A percentile compares a stretch with the other conserved stretches of the same genome.
Conservation (phyloP, 2,329 filamentous ascomycete genomes). For the Paecilomyces sp. region DNA sequence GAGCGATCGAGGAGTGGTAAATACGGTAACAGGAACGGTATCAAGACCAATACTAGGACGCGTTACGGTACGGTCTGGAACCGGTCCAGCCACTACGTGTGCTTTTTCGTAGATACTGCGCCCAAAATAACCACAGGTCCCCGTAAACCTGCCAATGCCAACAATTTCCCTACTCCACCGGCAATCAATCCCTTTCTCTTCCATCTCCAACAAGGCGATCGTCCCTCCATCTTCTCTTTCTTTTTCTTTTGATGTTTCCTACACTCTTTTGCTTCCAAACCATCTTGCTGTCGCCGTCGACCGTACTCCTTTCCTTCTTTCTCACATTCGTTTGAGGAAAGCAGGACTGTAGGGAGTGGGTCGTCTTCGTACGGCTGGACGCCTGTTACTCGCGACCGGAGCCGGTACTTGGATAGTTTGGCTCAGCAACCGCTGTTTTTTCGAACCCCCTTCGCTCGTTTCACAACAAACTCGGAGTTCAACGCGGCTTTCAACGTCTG, state of each 20-base stretch:
- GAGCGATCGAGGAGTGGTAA: not conserved
- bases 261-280: slow-evolving; percentile 13
- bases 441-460: slow-evolving; percentile 19
- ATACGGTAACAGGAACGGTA: not conserved
- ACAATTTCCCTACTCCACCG: slow-evolving; percentile 17
- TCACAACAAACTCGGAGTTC: slow-evolving; percentile 16
- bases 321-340: slow-evolving; percentile 20
- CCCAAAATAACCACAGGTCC: slow-evolving; percentile 23
- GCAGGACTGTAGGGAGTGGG: slow-evolving; percentile 1
- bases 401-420: slow-evolving; percentile 14
- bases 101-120: slow-evolving; percentile 4
- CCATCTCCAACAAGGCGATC: slow-evolving; percentile 11
- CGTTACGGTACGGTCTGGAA: not conserved
- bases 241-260: slow-evolving; percentile 13
- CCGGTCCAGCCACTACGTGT: not conserved
- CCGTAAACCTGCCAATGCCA: slow-evolving; percentile 13
- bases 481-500: not conserved
- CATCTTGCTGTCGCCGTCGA: slow-evolving; percentile 5
- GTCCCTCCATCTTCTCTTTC: slow-evolving; percentile 16
- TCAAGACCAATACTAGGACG: not conserved
- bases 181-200: slow-evolving; percentile 20
- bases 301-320: slow-evolving; percentile 17
- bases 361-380: slow-evolving; percentile 1
- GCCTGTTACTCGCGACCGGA: slow-evolving; percentile 10
- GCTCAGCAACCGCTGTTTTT: slow-evolving; percentile 17